These are phyloP conservation scores for Craspedostauros australis DNA, from an alignment of 108 stramenopile species.

Conservation along the genomic window DNA sequence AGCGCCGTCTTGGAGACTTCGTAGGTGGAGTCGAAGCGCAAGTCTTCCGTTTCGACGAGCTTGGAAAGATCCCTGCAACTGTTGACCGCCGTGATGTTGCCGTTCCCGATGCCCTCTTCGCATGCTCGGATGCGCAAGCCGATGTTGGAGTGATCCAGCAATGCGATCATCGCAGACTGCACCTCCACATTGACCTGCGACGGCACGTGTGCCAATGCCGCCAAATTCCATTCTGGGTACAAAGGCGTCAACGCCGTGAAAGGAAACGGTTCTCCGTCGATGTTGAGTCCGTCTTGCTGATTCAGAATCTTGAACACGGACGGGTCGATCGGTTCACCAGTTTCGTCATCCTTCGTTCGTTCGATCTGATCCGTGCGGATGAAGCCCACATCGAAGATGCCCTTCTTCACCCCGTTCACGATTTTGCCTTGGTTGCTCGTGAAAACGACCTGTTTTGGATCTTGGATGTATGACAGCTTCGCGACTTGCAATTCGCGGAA, in stretches of 20 bases:
- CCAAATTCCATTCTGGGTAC: slow-evolving; percentile 18
- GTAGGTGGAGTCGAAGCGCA: not conserved
- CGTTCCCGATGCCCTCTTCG: not conserved
- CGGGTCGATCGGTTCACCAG: not conserved
- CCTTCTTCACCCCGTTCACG: slow-evolving; percentile 7
- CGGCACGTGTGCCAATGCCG: not conserved
- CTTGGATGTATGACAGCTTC: slow-evolving; percentile 8
- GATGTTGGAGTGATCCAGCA: slow-evolving; percentile 7
- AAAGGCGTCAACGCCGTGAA: slow-evolving; percentile 7
- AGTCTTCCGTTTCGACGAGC: not conserved
- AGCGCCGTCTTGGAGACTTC: not conserved
- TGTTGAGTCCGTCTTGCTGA: not conserved
- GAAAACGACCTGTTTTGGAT: slow-evolving; percentile 10
- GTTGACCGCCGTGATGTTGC: too few species aligned
- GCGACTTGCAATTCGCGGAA: slow-evolving; percentile 4
- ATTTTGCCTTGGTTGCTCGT: slow-evolving; percentile 14
- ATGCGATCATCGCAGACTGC: slow-evolving; percentile 8
- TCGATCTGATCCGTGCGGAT: slow-evolving; percentile 24
- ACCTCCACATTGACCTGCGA: slow-evolving; percentile 2
- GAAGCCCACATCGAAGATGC: slow-evolving; percentile 12
- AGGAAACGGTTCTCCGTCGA: slow-evolving; percentile 11
- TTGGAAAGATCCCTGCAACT: too few species aligned
- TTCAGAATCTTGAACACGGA: slow-evolving; percentile 1
- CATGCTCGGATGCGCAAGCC: not conserved
- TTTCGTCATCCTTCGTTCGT: slow-evolving; percentile 7